Evolutionary conservation across 2,329 filamentous ascomycete species (phyloP).

Genomic region (Chrysoporthe cubensis): DNA sequence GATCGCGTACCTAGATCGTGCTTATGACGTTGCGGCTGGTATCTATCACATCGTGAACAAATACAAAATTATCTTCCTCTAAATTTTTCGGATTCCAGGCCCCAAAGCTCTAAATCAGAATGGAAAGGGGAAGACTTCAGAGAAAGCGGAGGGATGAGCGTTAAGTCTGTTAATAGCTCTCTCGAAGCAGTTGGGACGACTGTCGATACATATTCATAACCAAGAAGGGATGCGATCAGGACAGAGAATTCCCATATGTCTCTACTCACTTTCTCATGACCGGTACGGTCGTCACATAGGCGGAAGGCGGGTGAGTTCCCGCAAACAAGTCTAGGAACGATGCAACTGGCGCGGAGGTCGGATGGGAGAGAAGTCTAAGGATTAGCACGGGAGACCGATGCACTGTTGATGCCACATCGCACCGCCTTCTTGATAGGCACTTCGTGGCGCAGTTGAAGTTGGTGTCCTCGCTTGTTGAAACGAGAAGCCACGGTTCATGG

Average conservation of each 20-base stretch:
- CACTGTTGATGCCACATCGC: background rate
- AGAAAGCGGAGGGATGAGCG: background rate
- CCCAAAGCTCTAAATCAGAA: background rate
- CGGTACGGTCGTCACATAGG: background rate
- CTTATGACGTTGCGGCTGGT: background rate
- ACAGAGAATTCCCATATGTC: background rate
- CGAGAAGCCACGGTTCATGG: background rate
- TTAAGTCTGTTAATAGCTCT: too few relatives aligned
- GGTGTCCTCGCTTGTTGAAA: background rate
- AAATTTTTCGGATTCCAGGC: too few relatives aligned
- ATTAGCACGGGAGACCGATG: background rate
- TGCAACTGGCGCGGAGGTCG: background rate
- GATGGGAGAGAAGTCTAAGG: background rate
- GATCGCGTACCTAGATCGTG: conserved; percentile 51
- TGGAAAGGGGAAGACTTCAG: background rate
- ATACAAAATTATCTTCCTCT: too few relatives aligned
- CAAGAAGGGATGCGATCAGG: background rate
- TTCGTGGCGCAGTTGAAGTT: background rate
- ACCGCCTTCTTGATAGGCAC: background rate
- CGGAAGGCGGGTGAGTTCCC: background rate
- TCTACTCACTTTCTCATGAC: background rate
- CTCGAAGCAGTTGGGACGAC: background rate
- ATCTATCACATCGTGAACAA: background rate
- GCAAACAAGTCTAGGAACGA: background rate
- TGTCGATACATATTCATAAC: background rate